These are phyloP conservation scores for Xylaria sp. DNA, from an alignment of 2,329 filamentous ascomycete genomes.

Conservation along the genomic window DNA sequence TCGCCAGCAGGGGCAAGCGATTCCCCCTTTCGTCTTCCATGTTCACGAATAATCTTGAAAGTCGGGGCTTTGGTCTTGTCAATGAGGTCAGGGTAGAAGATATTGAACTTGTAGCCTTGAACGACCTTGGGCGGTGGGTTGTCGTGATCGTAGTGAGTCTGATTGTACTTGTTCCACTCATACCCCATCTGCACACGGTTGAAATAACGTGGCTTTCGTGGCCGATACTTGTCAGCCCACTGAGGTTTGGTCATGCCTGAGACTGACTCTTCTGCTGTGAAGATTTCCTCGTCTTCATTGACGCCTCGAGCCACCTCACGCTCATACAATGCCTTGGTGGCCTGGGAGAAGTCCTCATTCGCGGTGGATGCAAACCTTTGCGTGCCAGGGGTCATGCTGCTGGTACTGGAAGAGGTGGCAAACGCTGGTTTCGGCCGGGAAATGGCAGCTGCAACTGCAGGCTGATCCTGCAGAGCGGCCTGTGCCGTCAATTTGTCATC, in stretches of 20 bases:
- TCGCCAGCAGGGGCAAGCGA: conserved; percentile 90
- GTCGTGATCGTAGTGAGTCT: conserved; percentile 98
- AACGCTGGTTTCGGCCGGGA: conserved; percentile 19
- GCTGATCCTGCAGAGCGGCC: conserved; percentile 28
- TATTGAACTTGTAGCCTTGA: conserved; percentile 99
- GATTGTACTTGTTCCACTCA: conserved; percentile 99
- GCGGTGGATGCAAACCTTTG: conserved; percentile 64
- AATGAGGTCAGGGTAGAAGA: conserved; percentile 96
- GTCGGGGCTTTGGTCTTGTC: conserved; percentile 93
- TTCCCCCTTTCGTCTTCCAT: conserved; percentile 82
- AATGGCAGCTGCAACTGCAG: conserved; percentile 21
- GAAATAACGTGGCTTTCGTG: conserved; percentile 93
- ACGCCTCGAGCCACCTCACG: conserved; percentile 88
- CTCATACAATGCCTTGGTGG: conserved; percentile 84
- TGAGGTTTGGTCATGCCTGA: conserved; percentile 58
- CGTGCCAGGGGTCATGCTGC: conserved; percentile 48
- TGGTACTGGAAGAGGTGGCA: conserved; percentile 30
- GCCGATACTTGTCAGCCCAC: conserved; percentile 80
- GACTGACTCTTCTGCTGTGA: conserved; percentile 81
- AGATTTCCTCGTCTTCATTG: conserved; percentile 91
- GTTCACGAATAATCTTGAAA: conserved; percentile 90
- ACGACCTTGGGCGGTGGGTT: conserved; percentile 97
- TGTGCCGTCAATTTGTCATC: conserved; percentile 36
- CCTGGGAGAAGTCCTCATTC: conserved; percentile 78
- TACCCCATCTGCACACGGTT: conserved; percentile 98